A percentile compares a stretch with the other conserved stretches of the same genome.
phyloP scores from a whole-genome alignment of 768 basidiomycete genomes.

The Boletus huronensis region DNA sequence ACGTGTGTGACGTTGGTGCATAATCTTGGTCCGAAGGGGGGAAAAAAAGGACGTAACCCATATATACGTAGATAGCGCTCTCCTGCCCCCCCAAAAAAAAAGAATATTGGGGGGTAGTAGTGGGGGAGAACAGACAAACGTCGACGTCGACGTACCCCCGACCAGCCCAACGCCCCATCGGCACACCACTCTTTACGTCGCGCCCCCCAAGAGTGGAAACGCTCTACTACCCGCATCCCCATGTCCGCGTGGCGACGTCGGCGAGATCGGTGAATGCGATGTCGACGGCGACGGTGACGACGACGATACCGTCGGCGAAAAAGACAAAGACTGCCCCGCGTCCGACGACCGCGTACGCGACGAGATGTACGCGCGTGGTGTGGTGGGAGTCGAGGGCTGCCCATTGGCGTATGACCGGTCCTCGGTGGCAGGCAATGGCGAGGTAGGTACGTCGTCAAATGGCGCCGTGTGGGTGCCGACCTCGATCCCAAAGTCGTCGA shows the following conservation, averaged over 20 bases:
- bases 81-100: too few species aligned
- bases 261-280: slow-evolving; percentile 2
- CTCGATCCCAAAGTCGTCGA: slow-evolving; percentile 57
- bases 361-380: slow-evolving; percentile 56
- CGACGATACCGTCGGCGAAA: slow-evolving; percentile 27
- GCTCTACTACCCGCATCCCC: not conserved
- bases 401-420: slow-evolving; percentile 29
- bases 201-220: slow-evolving; percentile 9
- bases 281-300: slow-evolving; percentile 12
- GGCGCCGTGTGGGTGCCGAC: slow-evolving; percentile 6
- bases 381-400: slow-evolving; percentile 18
- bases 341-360: slow-evolving; percentile 45
- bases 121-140: too few species aligned
- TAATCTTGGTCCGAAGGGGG: too few species aligned
- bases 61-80: too few species aligned
- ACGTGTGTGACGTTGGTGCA: too few species aligned
- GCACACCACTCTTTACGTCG: not conserved
- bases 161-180: not conserved
- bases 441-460: slow-evolving; percentile 13
- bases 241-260: slow-evolving; percentile 9
- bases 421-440: slow-evolving; percentile 18
- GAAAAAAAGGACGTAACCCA: too few species aligned
- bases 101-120: too few species aligned
- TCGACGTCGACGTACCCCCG: not conserved
- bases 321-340: not conserved